Conservation (phyloP, 2,329 filamentous ascomycete genomes). For the Chaetomiaceae sp. region DNA sequence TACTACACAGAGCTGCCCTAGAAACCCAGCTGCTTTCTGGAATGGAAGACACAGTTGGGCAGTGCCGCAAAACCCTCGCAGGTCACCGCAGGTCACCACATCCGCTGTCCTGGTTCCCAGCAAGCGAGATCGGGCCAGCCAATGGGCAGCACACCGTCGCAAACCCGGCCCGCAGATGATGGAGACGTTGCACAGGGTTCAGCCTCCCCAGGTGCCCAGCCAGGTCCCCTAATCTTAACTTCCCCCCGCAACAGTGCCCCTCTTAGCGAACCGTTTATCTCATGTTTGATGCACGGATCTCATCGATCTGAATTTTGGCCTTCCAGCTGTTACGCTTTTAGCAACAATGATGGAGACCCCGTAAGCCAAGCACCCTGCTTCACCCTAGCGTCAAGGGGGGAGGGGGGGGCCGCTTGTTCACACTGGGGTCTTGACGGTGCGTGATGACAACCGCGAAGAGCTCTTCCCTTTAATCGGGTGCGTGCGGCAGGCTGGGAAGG, state of each 20-base stretch:
- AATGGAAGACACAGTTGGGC: neutral
- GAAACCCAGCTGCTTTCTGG: neutral
- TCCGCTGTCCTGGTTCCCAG: neutral
- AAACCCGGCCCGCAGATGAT: too few species aligned
- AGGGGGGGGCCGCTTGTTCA: too few species aligned
- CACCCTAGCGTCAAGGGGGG: too few species aligned
- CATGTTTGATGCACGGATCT: neutral
- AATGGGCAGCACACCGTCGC: neutral
- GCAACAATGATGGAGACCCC: neutral
- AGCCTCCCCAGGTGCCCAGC: neutral
- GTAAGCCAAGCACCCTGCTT: neutral
- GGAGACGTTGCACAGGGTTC: conserved; percentile 2
- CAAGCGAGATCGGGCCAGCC: conserved; percentile 2
- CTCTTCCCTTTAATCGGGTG: neutral
- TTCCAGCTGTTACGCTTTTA: neutral
- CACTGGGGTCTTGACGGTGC: neutral
- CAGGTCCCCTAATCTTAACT: neutral
- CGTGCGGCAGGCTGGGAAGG: neutral
- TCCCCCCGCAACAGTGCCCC: neutral
- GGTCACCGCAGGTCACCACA: neutral
- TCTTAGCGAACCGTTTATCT: neutral
- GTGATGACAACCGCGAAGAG: too few species aligned
- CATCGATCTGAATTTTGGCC: neutral
- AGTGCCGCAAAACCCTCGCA: neutral
- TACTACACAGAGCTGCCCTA: neutral